phyloP scores from a whole-genome alignment of 2,329 filamentous ascomycete genomes.

The Ophioceras dolichostomum region DNA sequence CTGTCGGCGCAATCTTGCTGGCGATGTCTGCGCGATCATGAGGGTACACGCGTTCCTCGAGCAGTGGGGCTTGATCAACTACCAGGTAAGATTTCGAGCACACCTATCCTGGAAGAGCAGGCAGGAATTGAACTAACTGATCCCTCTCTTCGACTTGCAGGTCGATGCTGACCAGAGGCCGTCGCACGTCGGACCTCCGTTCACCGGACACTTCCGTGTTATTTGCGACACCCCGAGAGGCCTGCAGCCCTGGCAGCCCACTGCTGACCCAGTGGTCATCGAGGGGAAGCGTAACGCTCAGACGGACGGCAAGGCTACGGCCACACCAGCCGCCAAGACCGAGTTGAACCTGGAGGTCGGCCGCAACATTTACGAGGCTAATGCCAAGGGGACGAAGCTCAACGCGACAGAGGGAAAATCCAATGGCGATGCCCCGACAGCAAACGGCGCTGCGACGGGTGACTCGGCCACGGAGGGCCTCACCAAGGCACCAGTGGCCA shows the following conservation, averaged over 20 bases:
- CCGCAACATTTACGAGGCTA: constrained; percentile 90
- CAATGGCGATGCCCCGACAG: constrained; percentile 58
- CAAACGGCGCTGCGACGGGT: constrained; percentile 47
- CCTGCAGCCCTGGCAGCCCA: constrained; percentile 88
- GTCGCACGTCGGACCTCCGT: constrained; percentile 89
- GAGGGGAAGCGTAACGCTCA: constrained; percentile 48
- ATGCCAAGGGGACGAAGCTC: constrained; percentile 64
- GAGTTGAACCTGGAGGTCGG: constrained; percentile 88
- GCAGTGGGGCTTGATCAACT: constrained; percentile 98
- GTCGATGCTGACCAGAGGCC: constrained; percentile 93
- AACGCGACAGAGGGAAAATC: constrained; percentile 58
- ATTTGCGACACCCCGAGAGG: constrained; percentile 92
- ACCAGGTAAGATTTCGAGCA: constrained; percentile 56
- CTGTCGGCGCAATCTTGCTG: constrained; percentile 85
- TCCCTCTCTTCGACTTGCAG: constrained; percentile 28
- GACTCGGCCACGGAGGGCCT: constrained; percentile 39
- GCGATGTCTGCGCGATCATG: constrained; percentile 98
- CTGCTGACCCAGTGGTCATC: constrained; percentile 57
- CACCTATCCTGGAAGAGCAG: neutral
- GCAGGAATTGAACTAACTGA: constrained; percentile 4
- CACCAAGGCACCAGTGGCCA: constrained; percentile 51
- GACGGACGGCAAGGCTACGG: constrained; percentile 63
- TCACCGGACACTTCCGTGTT: constrained; percentile 94
- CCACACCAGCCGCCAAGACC: constrained; percentile 55
- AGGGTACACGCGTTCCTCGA: constrained; percentile 94